A percentile compares a stretch with the other conserved stretches of the same genome.
Conservation (phyloP, 306 rosid species). For the Sicyos baderoa region DNA sequence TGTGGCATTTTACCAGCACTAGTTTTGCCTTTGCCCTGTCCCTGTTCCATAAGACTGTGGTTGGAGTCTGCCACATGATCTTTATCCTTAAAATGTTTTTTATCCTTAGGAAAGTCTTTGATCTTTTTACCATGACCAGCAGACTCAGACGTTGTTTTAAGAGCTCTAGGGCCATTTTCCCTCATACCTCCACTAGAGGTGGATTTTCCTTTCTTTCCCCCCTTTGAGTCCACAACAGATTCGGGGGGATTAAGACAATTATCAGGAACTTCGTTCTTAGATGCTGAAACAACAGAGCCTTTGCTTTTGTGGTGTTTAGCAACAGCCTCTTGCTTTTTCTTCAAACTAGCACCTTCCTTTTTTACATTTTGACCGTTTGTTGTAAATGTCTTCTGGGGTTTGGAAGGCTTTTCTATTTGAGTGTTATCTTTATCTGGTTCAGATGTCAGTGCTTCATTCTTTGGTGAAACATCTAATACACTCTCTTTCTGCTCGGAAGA, state of each 20-base stretch:
- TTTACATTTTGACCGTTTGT: conserved; percentile 42
- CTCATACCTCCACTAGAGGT: conserved; percentile 30
- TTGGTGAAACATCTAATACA: conserved; percentile 25
- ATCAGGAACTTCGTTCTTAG: conserved; percentile 35
- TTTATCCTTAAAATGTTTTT: conserved; percentile 31
- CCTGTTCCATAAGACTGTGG: conserved; percentile 30
- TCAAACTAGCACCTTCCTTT: conserved; percentile 40
- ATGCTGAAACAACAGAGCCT: conserved; percentile 26
- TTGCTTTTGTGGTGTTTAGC: conserved; percentile 36
- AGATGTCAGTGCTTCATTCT: conserved; percentile 34
- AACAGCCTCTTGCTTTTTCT: conserved; percentile 40
- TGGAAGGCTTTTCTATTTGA: conserved; percentile 31
- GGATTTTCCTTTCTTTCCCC: conserved; percentile 38
- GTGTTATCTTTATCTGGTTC: conserved; percentile 28
- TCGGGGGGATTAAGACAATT: conserved; percentile 29
- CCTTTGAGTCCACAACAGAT: conserved; percentile 40
- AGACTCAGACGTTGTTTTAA: conserved; percentile 32
- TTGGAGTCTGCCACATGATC: conserved; percentile 26
- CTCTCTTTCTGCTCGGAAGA: conserved; percentile 42
- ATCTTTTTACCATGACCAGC: conserved; percentile 37
- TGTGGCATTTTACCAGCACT: conserved; percentile 45
- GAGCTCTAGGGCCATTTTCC: conserved; percentile 32
- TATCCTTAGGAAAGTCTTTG: conserved; percentile 34
- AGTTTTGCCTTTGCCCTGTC: conserved; percentile 31
- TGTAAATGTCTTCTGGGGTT: conserved; percentile 33